Evolutionary conservation across 352 stramenopile species (phyloP).

Genomic region (Achlya hypogyna): DNA sequence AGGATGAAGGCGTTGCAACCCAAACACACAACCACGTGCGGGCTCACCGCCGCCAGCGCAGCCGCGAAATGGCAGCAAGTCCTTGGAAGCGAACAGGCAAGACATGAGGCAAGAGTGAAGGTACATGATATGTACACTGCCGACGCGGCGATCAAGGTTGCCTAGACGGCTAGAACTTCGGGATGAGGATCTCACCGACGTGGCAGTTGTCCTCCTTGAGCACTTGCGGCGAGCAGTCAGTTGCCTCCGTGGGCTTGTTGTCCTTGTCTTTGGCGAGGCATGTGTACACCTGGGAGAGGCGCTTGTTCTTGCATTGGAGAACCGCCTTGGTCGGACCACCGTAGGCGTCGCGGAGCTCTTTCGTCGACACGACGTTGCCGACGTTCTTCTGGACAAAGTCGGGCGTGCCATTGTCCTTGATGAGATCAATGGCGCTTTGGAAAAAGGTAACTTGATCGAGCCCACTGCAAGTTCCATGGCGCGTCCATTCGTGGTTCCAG

Average conservation of each 20-base stretch:
- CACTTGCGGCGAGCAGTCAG: constrained; percentile 48
- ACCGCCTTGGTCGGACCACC: constrained; percentile 15
- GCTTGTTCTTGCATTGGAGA: constrained; percentile 32
- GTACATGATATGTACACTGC: background rate
- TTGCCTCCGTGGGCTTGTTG: constrained; percentile 39
- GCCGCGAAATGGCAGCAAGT: no score
- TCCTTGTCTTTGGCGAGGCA: constrained; percentile 65
- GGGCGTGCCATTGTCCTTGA: constrained; percentile 62
- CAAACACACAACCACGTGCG: no score
- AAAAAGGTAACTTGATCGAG: constrained; percentile 84
- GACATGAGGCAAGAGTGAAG: background rate
- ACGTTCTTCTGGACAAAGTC: constrained; percentile 51
- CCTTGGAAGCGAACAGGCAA: no score
- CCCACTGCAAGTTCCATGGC: constrained; percentile 89
- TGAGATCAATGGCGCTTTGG: constrained; percentile 58
- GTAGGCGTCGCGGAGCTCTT: constrained; percentile 34
- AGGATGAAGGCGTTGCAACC: no score
- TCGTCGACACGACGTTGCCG: constrained; percentile 35
- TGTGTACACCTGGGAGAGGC: constrained; percentile 71
- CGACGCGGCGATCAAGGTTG: no score
- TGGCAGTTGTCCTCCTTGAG: constrained; percentile 66
- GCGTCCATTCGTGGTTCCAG: constrained; percentile 91
- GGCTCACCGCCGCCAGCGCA: no score
- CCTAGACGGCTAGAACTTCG: constrained; percentile 34
- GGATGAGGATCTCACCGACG: constrained; percentile 37